These are phyloP conservation scores for Mycosphaerelloides madeirae DNA, from an alignment of 2,329 filamentous ascomycete species.

Conservation along the genomic window DNA sequence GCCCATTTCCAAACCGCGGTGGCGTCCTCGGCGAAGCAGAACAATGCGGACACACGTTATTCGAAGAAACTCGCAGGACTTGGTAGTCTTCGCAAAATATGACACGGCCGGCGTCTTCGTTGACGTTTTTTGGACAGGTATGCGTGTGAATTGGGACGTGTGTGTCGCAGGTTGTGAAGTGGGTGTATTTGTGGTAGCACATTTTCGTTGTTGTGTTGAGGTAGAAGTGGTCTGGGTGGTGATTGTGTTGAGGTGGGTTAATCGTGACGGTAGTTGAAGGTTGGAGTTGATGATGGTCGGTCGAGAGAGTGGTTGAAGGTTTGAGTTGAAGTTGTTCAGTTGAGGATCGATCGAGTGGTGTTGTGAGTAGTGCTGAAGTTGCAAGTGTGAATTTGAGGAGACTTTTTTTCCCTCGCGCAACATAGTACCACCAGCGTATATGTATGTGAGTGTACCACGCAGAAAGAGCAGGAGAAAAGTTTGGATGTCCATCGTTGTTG, in stretches of 20 bases:
- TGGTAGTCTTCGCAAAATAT: conserved; percentile 32
- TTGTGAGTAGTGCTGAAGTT: not conserved
- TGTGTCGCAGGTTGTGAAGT: conserved; percentile 24
- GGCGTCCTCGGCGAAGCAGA: conserved; percentile 9
- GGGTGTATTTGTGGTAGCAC: conserved; percentile 34
- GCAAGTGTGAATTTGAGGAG: too few relatives aligned
- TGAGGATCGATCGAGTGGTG: not conserved
- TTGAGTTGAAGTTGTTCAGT: not conserved
- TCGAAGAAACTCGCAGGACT: conserved; percentile 16
- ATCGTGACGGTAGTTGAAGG: conserved; percentile 1
- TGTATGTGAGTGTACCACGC: too few relatives aligned
- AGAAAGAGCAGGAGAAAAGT: too few relatives aligned
- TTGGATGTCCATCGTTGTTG: not conserved
- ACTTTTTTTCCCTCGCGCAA: too few relatives aligned
- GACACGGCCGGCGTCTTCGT: conserved; percentile 24
- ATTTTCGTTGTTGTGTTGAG: conserved; percentile 12
- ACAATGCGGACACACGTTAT: conserved; percentile 21
- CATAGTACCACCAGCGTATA: too few relatives aligned
- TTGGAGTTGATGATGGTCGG: not conserved
- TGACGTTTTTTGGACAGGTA: conserved; percentile 28
- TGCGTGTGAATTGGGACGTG: conserved; percentile 31
- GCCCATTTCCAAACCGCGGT: too few relatives aligned
- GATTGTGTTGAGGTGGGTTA: not conserved
- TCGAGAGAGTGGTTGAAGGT: not conserved
- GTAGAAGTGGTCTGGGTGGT: too few relatives aligned